A percentile compares a stretch with the other conserved stretches of the same genome.
Evolutionary conservation across 768 basidiomycete species (phyloP).

Genomic region (Ramaria rubella): DNA sequence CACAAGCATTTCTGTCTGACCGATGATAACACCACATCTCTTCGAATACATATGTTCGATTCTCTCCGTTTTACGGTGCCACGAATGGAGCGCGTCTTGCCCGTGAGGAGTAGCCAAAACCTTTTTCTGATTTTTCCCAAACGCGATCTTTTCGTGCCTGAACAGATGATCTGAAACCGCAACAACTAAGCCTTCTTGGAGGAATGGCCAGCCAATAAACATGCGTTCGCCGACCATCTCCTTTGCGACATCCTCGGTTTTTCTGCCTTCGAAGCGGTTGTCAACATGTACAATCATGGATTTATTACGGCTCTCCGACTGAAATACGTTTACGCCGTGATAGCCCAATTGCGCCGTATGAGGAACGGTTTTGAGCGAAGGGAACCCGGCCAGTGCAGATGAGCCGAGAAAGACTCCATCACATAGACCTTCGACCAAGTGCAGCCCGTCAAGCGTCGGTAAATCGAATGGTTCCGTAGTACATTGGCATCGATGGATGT

Average conservation of each 20-base stretch:
- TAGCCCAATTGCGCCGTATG: constrained; percentile 67
- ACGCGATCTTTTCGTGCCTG: constrained; percentile 67
- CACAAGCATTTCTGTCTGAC: constrained; percentile 69
- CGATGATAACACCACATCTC: constrained; percentile 78
- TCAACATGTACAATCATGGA: constrained; percentile 87
- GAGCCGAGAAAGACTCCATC: constrained; percentile 85
- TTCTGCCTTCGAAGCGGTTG: constrained; percentile 61
- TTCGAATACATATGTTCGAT: constrained; percentile 87
- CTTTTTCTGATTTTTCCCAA: constrained; percentile 44
- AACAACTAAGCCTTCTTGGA: constrained; percentile 85
- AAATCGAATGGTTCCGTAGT: constrained; percentile 78
- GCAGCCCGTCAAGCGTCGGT: constrained; percentile 78
- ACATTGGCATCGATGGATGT: constrained; percentile 74
- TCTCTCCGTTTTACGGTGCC: constrained; percentile 75
- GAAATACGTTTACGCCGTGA: constrained; percentile 92
- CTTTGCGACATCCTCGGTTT: constrained; percentile 65
- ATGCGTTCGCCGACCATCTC: constrained; percentile 70
- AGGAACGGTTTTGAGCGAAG: constrained; percentile 85
- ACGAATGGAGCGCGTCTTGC: constrained; percentile 57
- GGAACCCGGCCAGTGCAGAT: constrained; percentile 90
- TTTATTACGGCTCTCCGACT: constrained; percentile 83
- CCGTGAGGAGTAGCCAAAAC: constrained; percentile 70
- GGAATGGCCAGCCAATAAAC: constrained; percentile 89
- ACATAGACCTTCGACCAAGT: constrained; percentile 79
- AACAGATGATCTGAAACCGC: constrained; percentile 82